Evolutionary conservation across 73 alveolate species (phyloP).

Genomic region (Symbiodinium natans): DNA sequence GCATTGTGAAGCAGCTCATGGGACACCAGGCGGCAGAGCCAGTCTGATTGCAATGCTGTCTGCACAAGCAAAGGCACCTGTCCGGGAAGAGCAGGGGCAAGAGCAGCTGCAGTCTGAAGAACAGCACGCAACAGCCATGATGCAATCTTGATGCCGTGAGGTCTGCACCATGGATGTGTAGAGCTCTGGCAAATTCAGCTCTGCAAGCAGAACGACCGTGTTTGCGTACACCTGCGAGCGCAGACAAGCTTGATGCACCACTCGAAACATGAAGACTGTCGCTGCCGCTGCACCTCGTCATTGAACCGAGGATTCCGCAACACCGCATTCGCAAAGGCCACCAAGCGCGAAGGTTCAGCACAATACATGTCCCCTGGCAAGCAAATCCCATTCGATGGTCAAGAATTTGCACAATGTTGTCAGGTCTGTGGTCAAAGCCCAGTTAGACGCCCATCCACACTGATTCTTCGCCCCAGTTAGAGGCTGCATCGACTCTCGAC

Average conservation of each 20-base stretch:
- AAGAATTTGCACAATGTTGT: too few relatives aligned
- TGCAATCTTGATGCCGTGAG: neutral
- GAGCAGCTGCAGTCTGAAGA: neutral
- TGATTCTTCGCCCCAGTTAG: too few relatives aligned
- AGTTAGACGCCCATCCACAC: too few relatives aligned
- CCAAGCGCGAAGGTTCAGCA: conserved; percentile 64
- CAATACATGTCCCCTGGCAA: conserved; percentile 55
- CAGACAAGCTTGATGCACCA: neutral
- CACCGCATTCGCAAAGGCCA: conserved; percentile 84
- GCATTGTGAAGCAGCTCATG: conserved; percentile 76
- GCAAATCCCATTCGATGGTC: too few relatives aligned
- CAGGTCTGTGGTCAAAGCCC: too few relatives aligned
- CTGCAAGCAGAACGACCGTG: conserved; percentile 30
- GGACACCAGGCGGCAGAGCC: conserved; percentile 83
- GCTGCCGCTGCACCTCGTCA: conserved; percentile 31
- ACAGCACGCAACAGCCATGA: neutral
- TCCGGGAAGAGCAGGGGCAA: neutral
- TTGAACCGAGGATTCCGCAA: conserved; percentile 50
- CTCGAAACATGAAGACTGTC: neutral
- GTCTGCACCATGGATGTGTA: conserved; percentile 59
- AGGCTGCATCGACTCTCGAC: too few relatives aligned
- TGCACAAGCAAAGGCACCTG: conserved; percentile 65
- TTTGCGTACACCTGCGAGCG: conserved; percentile 44
- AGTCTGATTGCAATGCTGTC: conserved; percentile 68
- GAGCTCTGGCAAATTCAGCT: conserved; percentile 76